Percentiles rank a stretch among this genome's conserved stretches.
Evolutionary conservation across 208 protist genomes (phyloP).

Genomic region (Crithidia fasciculata): DNA sequence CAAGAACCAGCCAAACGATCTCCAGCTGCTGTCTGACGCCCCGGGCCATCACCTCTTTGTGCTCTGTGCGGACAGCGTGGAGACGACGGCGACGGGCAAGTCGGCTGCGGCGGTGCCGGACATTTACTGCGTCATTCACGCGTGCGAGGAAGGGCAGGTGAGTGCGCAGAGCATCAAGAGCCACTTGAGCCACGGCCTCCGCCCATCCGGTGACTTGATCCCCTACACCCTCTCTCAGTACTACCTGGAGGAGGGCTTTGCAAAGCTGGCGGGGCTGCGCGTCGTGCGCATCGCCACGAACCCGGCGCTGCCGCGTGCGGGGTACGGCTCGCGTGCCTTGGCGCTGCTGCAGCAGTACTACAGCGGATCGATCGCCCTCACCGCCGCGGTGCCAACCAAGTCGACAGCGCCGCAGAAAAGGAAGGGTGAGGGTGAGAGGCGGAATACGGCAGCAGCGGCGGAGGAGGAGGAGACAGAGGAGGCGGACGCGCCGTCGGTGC

Average conservation of each 20-base stretch:
- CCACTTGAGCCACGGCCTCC: constrained; percentile 89
- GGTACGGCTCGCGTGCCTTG: constrained; percentile 97
- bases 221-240: constrained; percentile 99
- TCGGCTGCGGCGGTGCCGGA: constrained; percentile 85
- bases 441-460: background rate
- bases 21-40: constrained; percentile 99
- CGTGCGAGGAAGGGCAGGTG: constrained; percentile 97
- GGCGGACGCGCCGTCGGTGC: constrained; percentile 20
- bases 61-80: constrained; percentile 87
- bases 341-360: constrained; percentile 95
- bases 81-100: constrained; percentile 44
- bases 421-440: background rate
- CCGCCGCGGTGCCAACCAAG: constrained; percentile 13
- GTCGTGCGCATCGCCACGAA: constrained; percentile 99
- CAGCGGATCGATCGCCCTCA: constrained; percentile 86
- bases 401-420: background rate
- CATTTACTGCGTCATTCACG: constrained; percentile 98
- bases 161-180: constrained; percentile 84
- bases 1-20: constrained; percentile 99
- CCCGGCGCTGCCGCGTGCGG: constrained; percentile 95
- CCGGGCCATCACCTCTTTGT: constrained; percentile 99
- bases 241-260: constrained; percentile 96
- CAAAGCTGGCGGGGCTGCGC: constrained; percentile 95
- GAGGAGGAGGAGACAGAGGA: constrained; percentile 23
- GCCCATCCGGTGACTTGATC: constrained; percentile 98